Evolutionary conservation across 1,284 basidiomycete species (phyloP), one percentile per base, ranked within the genome.

Genomic region (Ceratobasidium sp.): DNA sequence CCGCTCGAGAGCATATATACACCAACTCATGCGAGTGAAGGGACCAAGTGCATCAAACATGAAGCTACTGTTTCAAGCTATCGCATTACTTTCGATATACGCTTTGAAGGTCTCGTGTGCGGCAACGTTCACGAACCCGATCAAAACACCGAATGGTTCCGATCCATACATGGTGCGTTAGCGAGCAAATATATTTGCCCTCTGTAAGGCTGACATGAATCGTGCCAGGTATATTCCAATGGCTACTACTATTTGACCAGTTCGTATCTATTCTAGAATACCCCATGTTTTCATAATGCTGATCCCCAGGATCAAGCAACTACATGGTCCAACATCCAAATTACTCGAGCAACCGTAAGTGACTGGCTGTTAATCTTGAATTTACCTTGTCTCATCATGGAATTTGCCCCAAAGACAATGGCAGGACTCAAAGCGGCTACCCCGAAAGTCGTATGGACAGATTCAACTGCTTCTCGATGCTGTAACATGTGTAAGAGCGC

Each of bases 281-380:
- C 20, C 1, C 60, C 15, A 28, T 10, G 9, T 42, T 64, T 33
- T 44, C 39, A 10, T 33, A 33, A 33, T 33, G 33, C 33, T 15
- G 9, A 20, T 20, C 33, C 33, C 33, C 33, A 33, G 33, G 33
- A 23, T 33, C 84, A 84, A 18, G 82, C 85, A 0, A 86, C 86
- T 2, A 86, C 86, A 1, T 87, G 86, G 86, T 82, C 80, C 9
- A 85, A 87, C 71, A 83, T 87, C 58, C 85, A 86, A 78, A 84
- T 86, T 40, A 84, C 85, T 23, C 83, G 86, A 12, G 85, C 84
- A 12, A 85, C 53, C 18, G 64, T 56, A 23, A 55, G 51, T 33
- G 33, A 33, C 33, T 33, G 33, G 33, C 33, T 33, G 33, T 33
- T 33, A 33, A 33, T 33, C 33, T 33, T 33, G 33, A 33, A 33